A percentile compares a stretch with the other conserved stretches of the same genome.
Conservation (phyloP, 768 basidiomycete genomes). For the Mycena haematopus region DNA sequence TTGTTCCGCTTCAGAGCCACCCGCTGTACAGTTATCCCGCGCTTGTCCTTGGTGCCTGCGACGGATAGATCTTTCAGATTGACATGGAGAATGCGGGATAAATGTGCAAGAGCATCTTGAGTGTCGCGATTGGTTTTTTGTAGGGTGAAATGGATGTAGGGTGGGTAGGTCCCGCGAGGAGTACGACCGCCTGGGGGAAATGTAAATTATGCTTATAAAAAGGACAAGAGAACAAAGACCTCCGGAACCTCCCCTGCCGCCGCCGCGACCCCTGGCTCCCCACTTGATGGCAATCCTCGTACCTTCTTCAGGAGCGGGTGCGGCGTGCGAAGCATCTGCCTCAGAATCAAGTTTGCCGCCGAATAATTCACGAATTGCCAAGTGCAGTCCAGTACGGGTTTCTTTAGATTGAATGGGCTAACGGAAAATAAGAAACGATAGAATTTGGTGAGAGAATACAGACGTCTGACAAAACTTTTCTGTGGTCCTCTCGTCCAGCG, state of each 20-base stretch:
- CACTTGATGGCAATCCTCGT: constrained; percentile 83
- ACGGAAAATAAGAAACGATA: constrained; percentile 27
- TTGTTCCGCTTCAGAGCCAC: constrained; percentile 81
- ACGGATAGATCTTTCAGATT: constrained; percentile 83
- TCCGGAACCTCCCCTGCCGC: constrained; percentile 54
- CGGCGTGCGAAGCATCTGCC: constrained; percentile 58
- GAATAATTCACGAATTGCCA: constrained; percentile 81
- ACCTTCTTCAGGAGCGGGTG: constrained; percentile 64
- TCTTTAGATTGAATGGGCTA: constrained; percentile 87
- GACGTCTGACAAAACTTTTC: constrained; percentile 85
- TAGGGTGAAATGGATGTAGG: constrained; percentile 94
- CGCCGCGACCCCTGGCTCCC: constrained; percentile 55
- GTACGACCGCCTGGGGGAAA: constrained; percentile 46
- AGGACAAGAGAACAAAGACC: constrained; percentile 24
- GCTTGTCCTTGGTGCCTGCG: constrained; percentile 98
- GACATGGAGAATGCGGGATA: constrained; percentile 80
- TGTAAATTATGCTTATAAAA: constrained; percentile 2
- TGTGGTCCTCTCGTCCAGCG: constrained; percentile 61
- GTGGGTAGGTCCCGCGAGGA: constrained; percentile 73
- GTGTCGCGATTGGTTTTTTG: constrained; percentile 99
- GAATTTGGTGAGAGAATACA: constrained; percentile 40
- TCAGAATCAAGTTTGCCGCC: constrained; percentile 85
- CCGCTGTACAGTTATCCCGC: constrained; percentile 94
- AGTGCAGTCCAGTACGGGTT: constrained; percentile 82
- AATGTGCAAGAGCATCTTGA: constrained; percentile 86